Evolutionary conservation across 805 yeast genomes (phyloP).

Genomic region (Myxozyma vanderwaltii): DNA sequence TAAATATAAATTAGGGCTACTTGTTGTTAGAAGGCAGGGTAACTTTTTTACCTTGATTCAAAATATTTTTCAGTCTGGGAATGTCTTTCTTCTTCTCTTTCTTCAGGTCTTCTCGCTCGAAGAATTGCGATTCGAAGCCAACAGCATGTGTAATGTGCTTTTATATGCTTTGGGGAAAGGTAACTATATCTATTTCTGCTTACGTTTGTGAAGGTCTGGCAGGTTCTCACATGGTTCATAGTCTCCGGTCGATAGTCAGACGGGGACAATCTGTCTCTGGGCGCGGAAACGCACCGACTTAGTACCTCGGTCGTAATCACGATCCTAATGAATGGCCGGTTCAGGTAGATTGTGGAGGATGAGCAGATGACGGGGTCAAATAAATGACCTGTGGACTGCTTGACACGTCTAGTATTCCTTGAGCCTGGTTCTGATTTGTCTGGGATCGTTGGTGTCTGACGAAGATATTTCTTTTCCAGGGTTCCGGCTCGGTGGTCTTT

Average conservation of each 20-base stretch:
- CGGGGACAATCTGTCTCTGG: conserved; percentile 8
- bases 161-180: conserved; percentile 44
- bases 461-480: neutral
- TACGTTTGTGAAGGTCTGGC: too few species aligned
- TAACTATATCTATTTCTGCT: conserved; percentile 4
- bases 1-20: too few species aligned
- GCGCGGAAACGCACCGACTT: conserved; percentile 38
- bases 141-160: conserved; percentile 22
- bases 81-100: neutral
- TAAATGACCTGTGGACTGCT: conserved; percentile 7
- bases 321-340: conserved; percentile 13
- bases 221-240: neutral
- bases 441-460: conserved; percentile 17
- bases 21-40: too few species aligned
- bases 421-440: neutral
- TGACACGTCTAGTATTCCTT: neutral
- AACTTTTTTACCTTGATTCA: neutral
- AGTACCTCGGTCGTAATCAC: conserved; percentile 27
- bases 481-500: conserved; percentile 4
- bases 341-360: neutral
- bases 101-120: conserved; percentile 31
- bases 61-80: neutral
- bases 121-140: conserved; percentile 44
- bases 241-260: conserved; percentile 41
- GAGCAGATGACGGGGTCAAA: conserved; percentile 7